Base-by-base conservation (phyloP, 257 asterid genomes). In the Nemophila menziesii region DNA sequence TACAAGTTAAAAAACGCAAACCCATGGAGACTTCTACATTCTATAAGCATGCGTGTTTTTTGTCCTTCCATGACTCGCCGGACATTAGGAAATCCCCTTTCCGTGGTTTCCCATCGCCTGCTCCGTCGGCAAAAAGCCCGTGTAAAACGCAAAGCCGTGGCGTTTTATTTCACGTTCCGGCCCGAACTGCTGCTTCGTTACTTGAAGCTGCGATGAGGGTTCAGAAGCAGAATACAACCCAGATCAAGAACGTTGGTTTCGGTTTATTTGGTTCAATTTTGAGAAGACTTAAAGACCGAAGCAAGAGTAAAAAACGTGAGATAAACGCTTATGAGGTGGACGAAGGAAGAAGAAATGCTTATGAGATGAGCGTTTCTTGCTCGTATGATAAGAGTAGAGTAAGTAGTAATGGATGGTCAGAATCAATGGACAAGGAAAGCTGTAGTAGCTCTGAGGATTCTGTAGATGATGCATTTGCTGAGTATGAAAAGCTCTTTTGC, bases 161-260 rank as follows among this genome's bases (percentile, higher is more conserved):
- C 15, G 77, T 70, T 23, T 69, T 69, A 52, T 73, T 79, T 48
- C 83, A 76, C 62, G 44, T 86, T 2, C 93, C 96, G 3, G 58
- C 89, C 10, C 46, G 55, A 9, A 80, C 95, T 22, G 78, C 93
- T 51, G 60, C 86, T 20, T 51, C 74, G 22, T 84, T 85, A 11
- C 70, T 73, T 5, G 94, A 86, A 51, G 93, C 97, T 12, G 94
- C 97, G 15, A 63, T 71, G 74, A 71, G 80, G 79, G 72, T 86
- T 63, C 93, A 82, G 18, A 77, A 62, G 21, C 93, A 68, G 46
- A 71, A 66, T 26, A 18, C 46, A 44, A 14, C 58, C 26, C 71
- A 69, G 43, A 22, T 22, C 8, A 74, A 51, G 38, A 60, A n/a
- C 38, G 48, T 47, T 18, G 75, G 82, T 23, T 65, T 74, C 15